Evolutionary conservation across 2,329 filamentous ascomycete species (phyloP).

Genomic region (Diaporthe sp.): DNA sequence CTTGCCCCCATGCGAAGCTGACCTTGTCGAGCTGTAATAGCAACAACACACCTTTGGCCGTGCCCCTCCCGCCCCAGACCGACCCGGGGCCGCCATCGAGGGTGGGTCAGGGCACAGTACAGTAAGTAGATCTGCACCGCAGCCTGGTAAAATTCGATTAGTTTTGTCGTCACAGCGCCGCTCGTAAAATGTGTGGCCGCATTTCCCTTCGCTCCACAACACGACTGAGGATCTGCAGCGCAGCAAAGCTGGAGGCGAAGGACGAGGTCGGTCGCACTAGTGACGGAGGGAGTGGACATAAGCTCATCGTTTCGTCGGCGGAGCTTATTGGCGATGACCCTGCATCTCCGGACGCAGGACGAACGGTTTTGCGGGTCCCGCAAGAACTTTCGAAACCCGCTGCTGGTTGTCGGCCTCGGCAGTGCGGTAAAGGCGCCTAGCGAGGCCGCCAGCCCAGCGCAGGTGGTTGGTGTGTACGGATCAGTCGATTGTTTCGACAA

Average conservation of each 20-base stretch:
- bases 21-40: background rate
- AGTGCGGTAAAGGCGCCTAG: slow-evolving; percentile 35
- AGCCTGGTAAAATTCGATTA: slow-evolving; percentile 6
- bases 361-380: slow-evolving; percentile 30
- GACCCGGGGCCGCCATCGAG: slow-evolving; percentile 23
- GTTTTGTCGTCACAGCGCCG: slow-evolving; percentile 14
- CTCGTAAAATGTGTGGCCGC: slow-evolving; percentile 18
- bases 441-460: slow-evolving; percentile 19
- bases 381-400: slow-evolving; percentile 27
- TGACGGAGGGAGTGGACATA: slow-evolving; percentile 30
- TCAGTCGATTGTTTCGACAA: background rate
- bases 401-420: slow-evolving; percentile 26
- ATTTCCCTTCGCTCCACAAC: slow-evolving; percentile 19
- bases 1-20: background rate
- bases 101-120: slow-evolving; percentile 10
- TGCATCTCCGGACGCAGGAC: slow-evolving; percentile 32
- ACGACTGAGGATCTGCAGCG: slow-evolving; percentile 13
- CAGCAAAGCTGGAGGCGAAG: slow-evolving; percentile 2
- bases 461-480: background rate
- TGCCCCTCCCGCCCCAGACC: slow-evolving; percentile 1
- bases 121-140: background rate
- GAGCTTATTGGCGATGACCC: slow-evolving; percentile 33
- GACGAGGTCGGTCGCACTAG: slow-evolving; percentile 24
- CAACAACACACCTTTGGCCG: background rate
- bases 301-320: slow-evolving; percentile 33